Evolutionary conservation across 176 grass and related monocot genomes (phyloP), one percentile per base, ranked within the genome.

Genomic region (Aegilops longissima): DNA sequence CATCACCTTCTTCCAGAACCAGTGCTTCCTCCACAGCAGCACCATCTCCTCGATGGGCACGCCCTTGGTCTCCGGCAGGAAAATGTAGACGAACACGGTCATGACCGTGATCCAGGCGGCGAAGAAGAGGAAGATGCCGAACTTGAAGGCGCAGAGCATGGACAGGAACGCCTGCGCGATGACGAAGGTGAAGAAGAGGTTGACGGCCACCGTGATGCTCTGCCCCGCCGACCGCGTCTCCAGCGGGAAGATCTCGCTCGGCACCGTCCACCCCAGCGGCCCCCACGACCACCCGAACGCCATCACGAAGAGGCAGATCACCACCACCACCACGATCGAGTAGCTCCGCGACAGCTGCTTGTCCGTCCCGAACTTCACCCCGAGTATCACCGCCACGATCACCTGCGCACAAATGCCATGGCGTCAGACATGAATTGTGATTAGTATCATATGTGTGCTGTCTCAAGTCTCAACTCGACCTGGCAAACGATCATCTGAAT

Each of bases 251-350:
- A 98, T 96, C 90, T 98, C 96, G 79, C 96, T 98, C 42, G 96
- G 96, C 24, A 98, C 84, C 9, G 96, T 98, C 96, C 96, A 98
- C 65, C 93, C 96, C 31, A 98, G 88, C 0, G 96, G 93, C 2
- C 96, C 96, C 96, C 96, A 98, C 18, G 96, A 98, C 90, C 90
- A 98, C 25, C 96, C 96, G 74, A 98, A 98, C 13, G 93, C 96
- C 17, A 90, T 69, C 52, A 98, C 93, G 81, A 98, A 98, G 6
- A 98, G 93, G 88, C 96, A 98, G 61, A 98, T 36, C 30, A 98
- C 92, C 16, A 91, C 11, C 47, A 98, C 96, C 84, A 96, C 96
- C 9, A 82, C 80, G 86, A 96, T 86, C 4, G 92, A 93, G 93
- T 86, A 98, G 42, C 88, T 90, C 77, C 69, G 88, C 8, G 96